A percentile compares a stretch with the other conserved stretches of the same genome.
phyloP scores from a whole-genome alignment of 2,329 filamentous ascomycete species.

The Hymenoscyphus scutula region DNA sequence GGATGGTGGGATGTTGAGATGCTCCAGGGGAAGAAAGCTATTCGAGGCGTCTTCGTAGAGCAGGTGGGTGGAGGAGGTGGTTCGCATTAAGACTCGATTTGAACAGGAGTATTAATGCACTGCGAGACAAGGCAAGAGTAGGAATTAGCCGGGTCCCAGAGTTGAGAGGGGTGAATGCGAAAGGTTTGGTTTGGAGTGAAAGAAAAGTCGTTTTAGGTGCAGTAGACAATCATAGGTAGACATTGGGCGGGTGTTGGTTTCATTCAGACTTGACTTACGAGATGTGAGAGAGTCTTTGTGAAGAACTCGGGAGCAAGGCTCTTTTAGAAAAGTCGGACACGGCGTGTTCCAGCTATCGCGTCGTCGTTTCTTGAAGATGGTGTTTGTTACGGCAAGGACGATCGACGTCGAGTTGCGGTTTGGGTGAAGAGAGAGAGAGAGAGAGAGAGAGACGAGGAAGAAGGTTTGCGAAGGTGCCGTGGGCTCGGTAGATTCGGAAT shows the following conservation, averaged over 20 bases:
- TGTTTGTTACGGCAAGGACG: conserved; percentile 17
- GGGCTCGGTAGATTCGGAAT: not conserved
- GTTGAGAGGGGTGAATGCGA: conserved; percentile 13
- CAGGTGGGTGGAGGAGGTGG: conserved; percentile 22
- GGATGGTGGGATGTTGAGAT: conserved; percentile 9
- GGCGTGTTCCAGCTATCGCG: conserved; percentile 35
- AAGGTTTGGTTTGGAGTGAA: conserved; percentile 6
- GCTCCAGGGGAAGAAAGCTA: not conserved
- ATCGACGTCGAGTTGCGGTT: conserved; percentile 5
- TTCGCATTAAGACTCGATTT: conserved; percentile 1
- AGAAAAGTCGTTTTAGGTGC: conserved; percentile 16
- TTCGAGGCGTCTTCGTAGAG: not conserved
- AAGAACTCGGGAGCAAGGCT: conserved; percentile 7
- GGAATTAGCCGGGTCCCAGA: conserved; percentile 25
- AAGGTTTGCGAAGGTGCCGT: not conserved
- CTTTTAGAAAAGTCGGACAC: conserved; percentile 21
- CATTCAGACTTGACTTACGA: conserved; percentile 27
- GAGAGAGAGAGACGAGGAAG: no score
- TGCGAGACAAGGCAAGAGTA: conserved; percentile 18
- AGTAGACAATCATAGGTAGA: conserved; percentile 8
- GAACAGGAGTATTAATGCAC: conserved; percentile 20
- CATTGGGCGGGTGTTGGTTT: conserved; percentile 11
- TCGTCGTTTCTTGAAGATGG: conserved; percentile 14
- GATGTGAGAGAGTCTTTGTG: conserved; percentile 16
- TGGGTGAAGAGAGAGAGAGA: conserved; percentile 6